Evolutionary conservation across 1,284 basidiomycete species (phyloP).

Genomic region (Apiotrichum gamsii): DNA sequence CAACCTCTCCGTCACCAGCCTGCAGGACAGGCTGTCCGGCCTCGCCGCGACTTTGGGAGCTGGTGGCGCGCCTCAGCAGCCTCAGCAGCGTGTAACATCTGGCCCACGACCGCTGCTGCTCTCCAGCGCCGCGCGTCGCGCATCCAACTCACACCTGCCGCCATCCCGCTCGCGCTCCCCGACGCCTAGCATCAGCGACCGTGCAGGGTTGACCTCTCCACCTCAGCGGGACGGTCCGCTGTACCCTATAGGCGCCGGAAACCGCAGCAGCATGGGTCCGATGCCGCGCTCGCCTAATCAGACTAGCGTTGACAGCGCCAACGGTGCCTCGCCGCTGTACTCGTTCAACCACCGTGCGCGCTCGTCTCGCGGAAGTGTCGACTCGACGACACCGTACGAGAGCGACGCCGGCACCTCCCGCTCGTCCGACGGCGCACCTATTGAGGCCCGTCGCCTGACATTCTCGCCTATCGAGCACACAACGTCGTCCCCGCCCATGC

Average conservation of each 20-base stretch:
- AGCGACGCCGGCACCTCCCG: not conserved
- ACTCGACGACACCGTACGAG: not conserved
- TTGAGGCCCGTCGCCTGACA: no score
- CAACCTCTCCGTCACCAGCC: conserved; percentile 17
- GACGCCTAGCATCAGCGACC: not conserved
- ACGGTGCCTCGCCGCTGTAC: no score
- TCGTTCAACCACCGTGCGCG: no score
- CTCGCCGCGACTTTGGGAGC: conserved; percentile 8
- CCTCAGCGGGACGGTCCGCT: not conserved
- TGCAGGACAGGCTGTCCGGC: conserved; percentile 21
- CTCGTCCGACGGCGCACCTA: no score
- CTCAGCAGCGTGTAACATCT: conserved; percentile 4
- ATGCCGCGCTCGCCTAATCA: not conserved
- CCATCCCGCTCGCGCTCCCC: no score
- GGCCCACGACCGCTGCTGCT: conserved; percentile 29
- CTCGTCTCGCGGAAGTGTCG: no score
- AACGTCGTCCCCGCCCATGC: no score
- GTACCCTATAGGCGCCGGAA: conserved; percentile 20
- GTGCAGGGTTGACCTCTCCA: not conserved
- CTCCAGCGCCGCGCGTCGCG: conserved; percentile 19
- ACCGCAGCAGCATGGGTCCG: conserved; percentile 3
- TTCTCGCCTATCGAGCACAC: no score
- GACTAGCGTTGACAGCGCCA: no score
- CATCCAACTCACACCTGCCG: conserved; percentile 8
- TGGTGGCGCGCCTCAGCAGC: not conserved